Percentiles rank a stretch among this genome's conserved stretches.
Evolutionary conservation across 228 moss, liverwort and hornwort genomes (phyloP).

Genomic region (Sphagnum fallax): DNA sequence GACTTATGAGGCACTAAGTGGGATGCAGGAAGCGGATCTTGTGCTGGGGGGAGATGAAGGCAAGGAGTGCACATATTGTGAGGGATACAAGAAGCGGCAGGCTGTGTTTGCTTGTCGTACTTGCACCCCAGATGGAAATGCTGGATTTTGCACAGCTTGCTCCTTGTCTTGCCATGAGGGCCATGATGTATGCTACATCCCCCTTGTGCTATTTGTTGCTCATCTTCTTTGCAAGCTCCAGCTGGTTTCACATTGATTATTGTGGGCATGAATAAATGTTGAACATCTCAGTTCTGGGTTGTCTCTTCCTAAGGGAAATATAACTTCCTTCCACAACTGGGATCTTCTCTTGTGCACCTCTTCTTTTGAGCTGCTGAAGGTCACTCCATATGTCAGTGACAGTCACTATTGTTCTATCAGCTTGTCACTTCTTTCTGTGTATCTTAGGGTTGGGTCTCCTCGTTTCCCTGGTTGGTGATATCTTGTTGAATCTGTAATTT

Average conservation of each 20-base stretch:
- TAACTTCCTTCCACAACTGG: background rate
- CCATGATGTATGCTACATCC: slow-evolving; percentile 46
- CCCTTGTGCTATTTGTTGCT: background rate
- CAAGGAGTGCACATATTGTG: slow-evolving; percentile 81
- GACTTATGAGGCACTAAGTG: background rate
- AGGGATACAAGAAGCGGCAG: slow-evolving; percentile 85
- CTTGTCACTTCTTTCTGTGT: too few relatives aligned
- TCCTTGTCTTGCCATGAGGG: slow-evolving; percentile 77
- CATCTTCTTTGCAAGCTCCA: background rate
- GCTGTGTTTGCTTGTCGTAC: slow-evolving; percentile 91
- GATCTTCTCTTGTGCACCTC: background rate
- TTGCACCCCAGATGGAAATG: slow-evolving; percentile 62
- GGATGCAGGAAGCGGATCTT: slow-evolving; percentile 69
- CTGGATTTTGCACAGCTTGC: slow-evolving; percentile 85
- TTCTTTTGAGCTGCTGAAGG: background rate
- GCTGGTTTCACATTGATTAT: background rate
- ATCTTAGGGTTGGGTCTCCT: too few relatives aligned
- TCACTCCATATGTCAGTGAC: background rate
- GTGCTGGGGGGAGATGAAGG: slow-evolving; percentile 93
- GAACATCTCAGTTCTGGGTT: background rate
- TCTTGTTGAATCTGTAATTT: too few relatives aligned
- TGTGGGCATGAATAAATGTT: background rate
- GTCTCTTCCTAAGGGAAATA: background rate
- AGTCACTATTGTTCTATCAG: too few relatives aligned
- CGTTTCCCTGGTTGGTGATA: too few relatives aligned